Base-by-base conservation (phyloP, 805 yeast genomes). In the Tetrapisispora iriomotensis region DNA sequence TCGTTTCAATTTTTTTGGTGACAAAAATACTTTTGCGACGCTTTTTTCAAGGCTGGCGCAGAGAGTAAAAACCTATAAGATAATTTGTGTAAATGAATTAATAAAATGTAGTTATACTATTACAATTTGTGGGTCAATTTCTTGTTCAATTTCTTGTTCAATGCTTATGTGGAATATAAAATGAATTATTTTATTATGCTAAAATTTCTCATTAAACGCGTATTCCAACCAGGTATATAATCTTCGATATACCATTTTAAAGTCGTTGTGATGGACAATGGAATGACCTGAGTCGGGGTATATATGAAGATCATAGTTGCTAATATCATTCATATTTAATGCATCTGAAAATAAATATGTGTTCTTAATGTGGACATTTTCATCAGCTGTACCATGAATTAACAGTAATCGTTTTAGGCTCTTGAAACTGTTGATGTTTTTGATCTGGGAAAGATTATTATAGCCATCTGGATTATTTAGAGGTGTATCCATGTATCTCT, bases 261-360 rank as follows among this genome's bases (percentile, higher is more conserved):
- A 75, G 4, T 95, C 95, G 56, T 86, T 85, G 61, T 92, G 94
- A 56, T 70, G 77, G 37, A 60, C 61, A 33, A 92, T 90, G 34
- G 79, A 70, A 58, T 92, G 98, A 54, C 88, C 90, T 19, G 94
- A 82, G 58, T 92, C 98, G 0, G 98, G 97, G 63, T 80, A 92
- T 12, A 87, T 72, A 49, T 79, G 87, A 65, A 87, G 68, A 52
- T 92, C 98, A 54, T 78, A 92, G 54, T 83, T 83, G 41, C 74
- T 78, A n/a, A 82, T 72, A 21, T 56, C 56, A 7, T 56, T 52
- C 4, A 60, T 20, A 50, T 81, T 74, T 41, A 83, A 68, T 20
- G 71, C 58, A 53, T 83, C 88, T 9, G 82, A 40, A 10, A 82
- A 63, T 53, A 72, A 71, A 42, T 72, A 66, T 2, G 83, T 71